Base-by-base conservation (phyloP, 306 rosid genomes). In the Vigna trinervia region DNA sequence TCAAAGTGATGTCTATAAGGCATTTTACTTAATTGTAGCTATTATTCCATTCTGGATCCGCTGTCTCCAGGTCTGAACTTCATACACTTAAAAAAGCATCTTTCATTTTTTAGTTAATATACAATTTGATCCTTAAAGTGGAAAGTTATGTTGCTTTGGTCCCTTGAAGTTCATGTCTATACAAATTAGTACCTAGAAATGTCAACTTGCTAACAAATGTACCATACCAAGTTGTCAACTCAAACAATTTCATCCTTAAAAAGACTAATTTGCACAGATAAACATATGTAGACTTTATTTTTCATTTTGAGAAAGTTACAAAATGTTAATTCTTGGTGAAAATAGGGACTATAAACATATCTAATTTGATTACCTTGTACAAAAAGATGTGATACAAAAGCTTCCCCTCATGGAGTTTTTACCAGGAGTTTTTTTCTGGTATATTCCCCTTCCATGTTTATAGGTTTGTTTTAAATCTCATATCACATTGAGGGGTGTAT, bases 11-110 rank as follows among this genome's bases (percentile, higher is more conserved):
- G 54, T 85, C 15, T 91, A 79, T 72, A 64, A 74, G 73, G 74
- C 83, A 45, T 83, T 93, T 85, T 88, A 91, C 77, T 83, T 82
- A 46, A 50, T 93, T 64, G 95, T 91, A 26, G 93, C 90, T 51
- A 82, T 86, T 57, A 82, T 91, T 81, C 98, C 98, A 22, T 93
- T 79, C 62, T 91, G 90, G 93, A 78, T 89, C 52, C 98, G 96
- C 54, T 81, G 73, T 51, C 62, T 93, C 56, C 98, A 93, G 98
- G 96, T 89, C 78, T 26, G 66, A 71, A 28, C 56, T 50, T 23
- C 53, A 38, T 9, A 75, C 39, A 12, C 58, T 48, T 8, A 6
- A 13, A 41, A 47, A n/a, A 38, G 12, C 15, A 15, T 71, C n/a
- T 43, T 69, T 61, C 57, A 70, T 13, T 26, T 11, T 5, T 58